Base-by-base conservation (phyloP, 1,139 yeast species). In the Suhomyces panamericanus region DNA sequence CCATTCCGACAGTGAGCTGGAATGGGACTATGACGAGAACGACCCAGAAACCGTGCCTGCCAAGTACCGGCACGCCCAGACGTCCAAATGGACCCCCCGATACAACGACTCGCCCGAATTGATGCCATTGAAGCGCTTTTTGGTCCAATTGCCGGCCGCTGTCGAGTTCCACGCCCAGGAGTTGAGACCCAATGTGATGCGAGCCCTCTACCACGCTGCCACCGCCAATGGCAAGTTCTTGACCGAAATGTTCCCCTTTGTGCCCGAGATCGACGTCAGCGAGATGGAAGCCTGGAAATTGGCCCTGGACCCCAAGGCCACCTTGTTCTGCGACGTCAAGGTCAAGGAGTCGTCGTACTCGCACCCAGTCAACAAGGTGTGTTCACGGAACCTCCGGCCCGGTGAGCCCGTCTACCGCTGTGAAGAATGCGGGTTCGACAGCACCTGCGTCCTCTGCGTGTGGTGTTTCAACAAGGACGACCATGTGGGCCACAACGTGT, bases 391-490 rank as follows among this genome's bases (percentile, higher is more conserved):
- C 26, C 80, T 86, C 52, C 71, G 69, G 37, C 56, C 62, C 3
- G 85, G 85, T 11, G 87, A 84, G 49, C 80, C 85, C 0, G 81
- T 84, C 12, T 86, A 83, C 57, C 68, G 87, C 46, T 86, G 95
- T 57, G 64, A 58, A 15, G 69, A 72, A 36, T 86, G 93, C 70
- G 88, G 87, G 1, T 78, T 75, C 51, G 95, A 86, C 60, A 80
- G 80, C 10, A 82, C 90, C 0, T 86, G 95, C 69, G 90, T 87
- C 13, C 61, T 86, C 26, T 86, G 95, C 62, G 77, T 74, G 11
- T 66, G 78, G 54, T 86, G 95, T 58, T 86, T 84, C 64, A 83
- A 85, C 59, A 76, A 78, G 44, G 72, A 73, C 3, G 89, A 85
- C 55, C 95, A 86, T 59, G 57, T 64, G 13, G 81, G 75, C 38